phyloP scores from a whole-genome alignment of 805 yeast species.

The Ogataea ramenticola region DNA sequence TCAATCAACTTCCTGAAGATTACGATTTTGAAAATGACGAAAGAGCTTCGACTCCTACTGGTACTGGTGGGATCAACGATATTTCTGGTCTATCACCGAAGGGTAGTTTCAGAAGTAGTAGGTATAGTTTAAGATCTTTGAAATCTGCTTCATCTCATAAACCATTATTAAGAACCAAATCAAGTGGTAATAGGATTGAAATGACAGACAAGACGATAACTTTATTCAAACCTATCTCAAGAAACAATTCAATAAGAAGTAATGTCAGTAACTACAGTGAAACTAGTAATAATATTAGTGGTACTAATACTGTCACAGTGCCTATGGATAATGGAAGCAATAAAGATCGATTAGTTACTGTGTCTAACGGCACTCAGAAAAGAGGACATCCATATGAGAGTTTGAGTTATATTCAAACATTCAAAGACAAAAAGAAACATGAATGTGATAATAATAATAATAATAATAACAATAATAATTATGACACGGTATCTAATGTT shows the following conservation, averaged over 20 bases:
- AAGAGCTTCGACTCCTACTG: too few relatives aligned
- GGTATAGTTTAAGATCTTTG: not conserved
- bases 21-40: constrained; percentile 18
- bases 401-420: not conserved
- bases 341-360: not conserved
- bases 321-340: not conserved
- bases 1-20: constrained; percentile 30
- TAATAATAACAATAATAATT: too few relatives aligned
- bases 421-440: not conserved
- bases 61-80: not conserved
- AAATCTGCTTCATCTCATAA: constrained; percentile 1
- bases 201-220: constrained; percentile 23
- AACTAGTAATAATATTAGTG: too few relatives aligned
- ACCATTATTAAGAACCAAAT: not conserved
- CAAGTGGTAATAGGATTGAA: constrained; percentile 12
- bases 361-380: not conserved
- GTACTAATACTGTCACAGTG: too few relatives aligned
- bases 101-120: not conserved
- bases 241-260: not conserved
- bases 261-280: not conserved
- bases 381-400: not conserved
- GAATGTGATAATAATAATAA: too few relatives aligned
- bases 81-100: not conserved
- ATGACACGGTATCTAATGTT: too few relatives aligned
- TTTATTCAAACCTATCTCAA: constrained; percentile 16